A percentile compares a stretch with the other conserved stretches of the same genome.
Evolutionary conservation across 2,329 filamentous ascomycete species (phyloP).

Genomic region (Teratosphaeria pseudoeucalypti): DNA sequence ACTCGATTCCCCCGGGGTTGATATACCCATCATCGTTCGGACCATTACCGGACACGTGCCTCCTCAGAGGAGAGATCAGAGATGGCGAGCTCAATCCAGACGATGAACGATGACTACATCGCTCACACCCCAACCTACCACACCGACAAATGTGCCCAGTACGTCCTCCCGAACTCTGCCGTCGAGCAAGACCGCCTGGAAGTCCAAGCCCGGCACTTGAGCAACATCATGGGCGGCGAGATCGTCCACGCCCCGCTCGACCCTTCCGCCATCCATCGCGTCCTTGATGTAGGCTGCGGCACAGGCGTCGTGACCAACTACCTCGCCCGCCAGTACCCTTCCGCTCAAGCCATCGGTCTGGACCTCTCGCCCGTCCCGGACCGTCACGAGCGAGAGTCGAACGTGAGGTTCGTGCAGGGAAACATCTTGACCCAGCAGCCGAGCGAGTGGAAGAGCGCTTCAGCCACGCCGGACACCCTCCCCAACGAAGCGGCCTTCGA

Average conservation of each 20-base stretch:
- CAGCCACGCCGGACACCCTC: not conserved
- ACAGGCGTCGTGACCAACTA: constrained; percentile 17
- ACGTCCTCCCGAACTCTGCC: constrained; percentile 7
- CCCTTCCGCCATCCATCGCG: not conserved
- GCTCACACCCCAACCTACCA: constrained; percentile 1
- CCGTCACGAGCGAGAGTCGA: constrained; percentile 1
- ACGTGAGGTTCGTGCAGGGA: constrained; percentile 10
- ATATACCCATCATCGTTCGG: not conserved
- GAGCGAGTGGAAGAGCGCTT: not conserved
- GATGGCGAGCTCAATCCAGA: not conserved
- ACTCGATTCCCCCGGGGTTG: not conserved
- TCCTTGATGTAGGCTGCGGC: constrained; percentile 20
- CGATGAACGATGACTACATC: not conserved
- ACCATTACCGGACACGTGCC: too few relatives aligned
- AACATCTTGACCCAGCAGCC: constrained; percentile 5
- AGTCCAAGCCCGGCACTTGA: constrained; percentile 10
- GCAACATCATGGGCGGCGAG: constrained; percentile 11
- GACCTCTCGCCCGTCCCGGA: constrained; percentile 17
- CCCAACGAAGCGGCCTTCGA: constrained; percentile 5
- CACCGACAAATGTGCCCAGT: constrained; percentile 1
- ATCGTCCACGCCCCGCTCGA: constrained; percentile 13
- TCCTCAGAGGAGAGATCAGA: not conserved
- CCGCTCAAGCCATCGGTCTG: constrained; percentile 24
- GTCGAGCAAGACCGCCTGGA: constrained; percentile 14
- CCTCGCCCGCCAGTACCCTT: constrained; percentile 5